Evolutionary conservation across 1,284 basidiomycete species (phyloP).

Genomic region (Tausonia pullulans): DNA sequence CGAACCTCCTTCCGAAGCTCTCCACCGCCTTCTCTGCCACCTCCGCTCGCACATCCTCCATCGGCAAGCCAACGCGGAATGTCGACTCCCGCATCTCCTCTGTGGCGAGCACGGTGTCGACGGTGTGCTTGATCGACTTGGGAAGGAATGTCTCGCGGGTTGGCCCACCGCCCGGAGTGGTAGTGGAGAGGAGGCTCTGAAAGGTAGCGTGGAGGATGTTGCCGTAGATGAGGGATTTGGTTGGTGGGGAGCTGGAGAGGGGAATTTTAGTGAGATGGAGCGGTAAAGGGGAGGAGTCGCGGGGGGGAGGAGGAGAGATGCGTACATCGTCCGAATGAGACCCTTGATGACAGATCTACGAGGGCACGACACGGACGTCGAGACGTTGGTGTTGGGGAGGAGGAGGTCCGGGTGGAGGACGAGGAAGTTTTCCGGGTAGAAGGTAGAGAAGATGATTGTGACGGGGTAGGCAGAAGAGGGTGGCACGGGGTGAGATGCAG

Average conservation of each 20-base stretch:
- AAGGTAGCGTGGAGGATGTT: constrained; percentile 81
- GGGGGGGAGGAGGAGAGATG: neutral
- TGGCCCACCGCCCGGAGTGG: neutral
- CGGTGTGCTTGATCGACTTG: constrained; percentile 20
- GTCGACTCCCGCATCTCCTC: constrained; percentile 28
- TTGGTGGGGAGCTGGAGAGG: constrained; percentile 20
- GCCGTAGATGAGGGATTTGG: constrained; percentile 59
- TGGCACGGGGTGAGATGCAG: constrained; percentile 25
- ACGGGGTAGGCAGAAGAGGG: neutral
- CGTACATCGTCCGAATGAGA: constrained; percentile 41
- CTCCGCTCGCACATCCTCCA: constrained; percentile 31
- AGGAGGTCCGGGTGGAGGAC: constrained; percentile 83
- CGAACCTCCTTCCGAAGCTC: constrained; percentile 30
- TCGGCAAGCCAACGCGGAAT: constrained; percentile 32
- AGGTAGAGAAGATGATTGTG: constrained; percentile 26
- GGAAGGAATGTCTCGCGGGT: neutral
- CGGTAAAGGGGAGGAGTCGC: neutral
- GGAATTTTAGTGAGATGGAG: neutral
- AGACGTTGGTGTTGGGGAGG: constrained; percentile 74
- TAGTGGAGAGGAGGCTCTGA: constrained; percentile 52
- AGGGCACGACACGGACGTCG: constrained; percentile 65
- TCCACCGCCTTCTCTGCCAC: constrained; percentile 27
- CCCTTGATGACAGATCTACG: constrained; percentile 67
- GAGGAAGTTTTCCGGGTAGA: constrained; percentile 36
- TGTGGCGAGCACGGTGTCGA: constrained; percentile 27